phyloP scores from a whole-genome alignment of 2,329 filamentous ascomycete species.

The Epichloe gansuensis region DNA sequence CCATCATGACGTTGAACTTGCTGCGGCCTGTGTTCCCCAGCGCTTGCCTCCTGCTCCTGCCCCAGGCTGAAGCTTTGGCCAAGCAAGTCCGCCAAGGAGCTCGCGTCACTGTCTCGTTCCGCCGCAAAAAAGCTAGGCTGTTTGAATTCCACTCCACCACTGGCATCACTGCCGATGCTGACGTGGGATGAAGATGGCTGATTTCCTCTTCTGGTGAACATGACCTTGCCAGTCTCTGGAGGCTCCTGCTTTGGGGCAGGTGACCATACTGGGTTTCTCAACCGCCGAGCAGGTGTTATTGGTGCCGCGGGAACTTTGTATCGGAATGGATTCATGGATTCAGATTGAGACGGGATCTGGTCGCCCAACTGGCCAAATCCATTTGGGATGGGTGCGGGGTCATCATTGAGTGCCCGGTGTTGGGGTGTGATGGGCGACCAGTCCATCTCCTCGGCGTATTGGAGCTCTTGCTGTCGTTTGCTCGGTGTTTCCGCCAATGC shows the following conservation, averaged over 20 bases:
- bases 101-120: constrained; percentile 22
- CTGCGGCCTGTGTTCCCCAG: neutral
- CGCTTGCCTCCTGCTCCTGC: constrained; percentile 13
- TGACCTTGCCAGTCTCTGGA: constrained; percentile 31
- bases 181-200: constrained; percentile 2
- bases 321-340: constrained; percentile 45
- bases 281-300: constrained; percentile 47
- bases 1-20: neutral
- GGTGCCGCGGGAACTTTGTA: constrained; percentile 59
- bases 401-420: constrained; percentile 41
- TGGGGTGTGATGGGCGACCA: constrained; percentile 52
- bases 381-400: constrained; percentile 22
- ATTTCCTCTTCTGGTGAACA: constrained; percentile 29
- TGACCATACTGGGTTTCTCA: constrained; percentile 48
- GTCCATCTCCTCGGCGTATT: constrained; percentile 54
- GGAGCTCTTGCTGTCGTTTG: constrained; percentile 10
- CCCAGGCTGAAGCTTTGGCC: constrained; percentile 30
- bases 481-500: constrained; percentile 10
- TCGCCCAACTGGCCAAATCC: constrained; percentile 29
- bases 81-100: constrained; percentile 31
- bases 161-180: constrained; percentile 7
- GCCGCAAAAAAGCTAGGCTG: constrained; percentile 49
- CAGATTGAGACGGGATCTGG: constrained; percentile 30
- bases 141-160: constrained; percentile 33
- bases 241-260: constrained; percentile 36